Evolutionary conservation across 306 rosid genomes (phyloP), one percentile per base, ranked within the genome.

Genomic region (Canavalia gladiata): DNA sequence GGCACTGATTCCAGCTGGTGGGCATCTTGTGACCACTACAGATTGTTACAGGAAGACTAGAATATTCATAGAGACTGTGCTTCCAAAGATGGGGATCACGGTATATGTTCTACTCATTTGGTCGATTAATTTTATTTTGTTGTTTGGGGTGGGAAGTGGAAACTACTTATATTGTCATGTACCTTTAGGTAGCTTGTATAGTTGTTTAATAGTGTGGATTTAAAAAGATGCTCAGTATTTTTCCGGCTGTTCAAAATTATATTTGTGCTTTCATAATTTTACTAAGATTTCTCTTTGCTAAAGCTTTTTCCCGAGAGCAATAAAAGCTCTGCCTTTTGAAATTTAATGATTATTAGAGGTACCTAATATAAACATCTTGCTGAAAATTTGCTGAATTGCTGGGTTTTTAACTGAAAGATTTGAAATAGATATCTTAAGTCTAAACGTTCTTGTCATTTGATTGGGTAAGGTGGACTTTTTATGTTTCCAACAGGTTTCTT

Each of bases 1-100:
- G 97, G 97, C 99, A 51, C 79, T 95, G 86, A 88, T 95, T 86
- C 97, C 97, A 18, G 97, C 99, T 31, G 99, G 99, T 68, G 99
- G 99, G 75, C 97, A 95, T 89, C 77, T 95, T 4, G 95, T 95
- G 83, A 95, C 99, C 28, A 95, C 99, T 46, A 93, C 99, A 2
- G 97, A 95, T 84, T 95, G 97, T 85, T 95, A 95, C 77, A 87
- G 97, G 88, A 95, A 93, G 93, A 93, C 99, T 41, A 90, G 99
- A 78, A 82, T 95, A 9, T 95, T 95, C 85, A 95, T 95, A 1
- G 95, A 95, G 87, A 90, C 90, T 18, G 31, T 95, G 77, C 97
- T 92, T 54, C 97, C 97, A 13, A 95, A 91, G 88, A 91, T 93
- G 99, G 95, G 97, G 66, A 93, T 95, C 87, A 80, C 86, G 89